These are phyloP conservation scores for Olyra latifolia DNA, from an alignment of 176 grass and related monocot genomes.

Conservation along the genomic window DNA sequence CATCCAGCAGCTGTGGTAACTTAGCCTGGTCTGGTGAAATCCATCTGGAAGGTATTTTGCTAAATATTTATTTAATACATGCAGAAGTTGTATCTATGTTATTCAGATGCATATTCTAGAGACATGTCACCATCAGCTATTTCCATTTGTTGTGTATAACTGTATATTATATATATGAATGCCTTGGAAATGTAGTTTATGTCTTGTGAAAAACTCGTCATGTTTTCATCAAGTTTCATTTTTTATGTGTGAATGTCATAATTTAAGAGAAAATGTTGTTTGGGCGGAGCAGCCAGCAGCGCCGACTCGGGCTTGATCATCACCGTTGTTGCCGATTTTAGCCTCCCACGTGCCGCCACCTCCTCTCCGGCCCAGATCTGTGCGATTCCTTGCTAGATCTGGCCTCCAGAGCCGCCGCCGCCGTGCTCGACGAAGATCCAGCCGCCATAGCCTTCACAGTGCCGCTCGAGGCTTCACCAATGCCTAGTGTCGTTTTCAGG, in stretches of 20 bases:
- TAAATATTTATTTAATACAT: neutral
- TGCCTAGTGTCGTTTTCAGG: no score
- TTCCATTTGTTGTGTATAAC: neutral
- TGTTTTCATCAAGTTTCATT: neutral
- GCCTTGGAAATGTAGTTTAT: neutral
- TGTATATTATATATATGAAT: constrained; percentile 8
- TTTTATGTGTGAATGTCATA: neutral
- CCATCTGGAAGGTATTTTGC: constrained; percentile 71
- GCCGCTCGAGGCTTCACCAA: no score
- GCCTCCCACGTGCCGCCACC: no score
- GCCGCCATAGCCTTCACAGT: no score
- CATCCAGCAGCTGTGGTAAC: constrained; percentile 54
- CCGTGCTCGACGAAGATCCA: no score
- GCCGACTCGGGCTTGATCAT: no score
- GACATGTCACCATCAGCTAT: neutral
- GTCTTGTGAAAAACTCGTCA: neutral
- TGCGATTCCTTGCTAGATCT: no score
- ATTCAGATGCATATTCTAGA: neutral
- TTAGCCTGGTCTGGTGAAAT: constrained; percentile 93
- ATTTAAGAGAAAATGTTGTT: neutral
- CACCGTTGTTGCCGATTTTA: no score
- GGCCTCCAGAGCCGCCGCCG: no score
- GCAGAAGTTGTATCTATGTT: neutral
- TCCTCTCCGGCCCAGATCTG: no score
- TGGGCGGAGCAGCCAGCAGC: no score